Evolutionary conservation across 2,329 filamentous ascomycete genomes (phyloP).

Genomic region (Fusarium sp.): DNA sequence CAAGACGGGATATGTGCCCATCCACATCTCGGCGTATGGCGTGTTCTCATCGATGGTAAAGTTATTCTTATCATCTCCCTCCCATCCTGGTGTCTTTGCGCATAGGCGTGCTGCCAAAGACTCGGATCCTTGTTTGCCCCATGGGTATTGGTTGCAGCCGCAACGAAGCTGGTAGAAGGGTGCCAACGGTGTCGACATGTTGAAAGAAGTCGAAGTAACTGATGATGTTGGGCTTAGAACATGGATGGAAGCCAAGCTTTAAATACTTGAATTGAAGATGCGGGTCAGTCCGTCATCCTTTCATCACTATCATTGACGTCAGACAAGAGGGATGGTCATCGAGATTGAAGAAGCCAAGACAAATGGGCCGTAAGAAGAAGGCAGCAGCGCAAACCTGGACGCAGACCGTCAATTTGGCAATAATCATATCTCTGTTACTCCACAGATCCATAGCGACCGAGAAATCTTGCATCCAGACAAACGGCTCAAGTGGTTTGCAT

Average conservation of each 20-base stretch:
- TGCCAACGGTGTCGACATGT: constrained; percentile 38
- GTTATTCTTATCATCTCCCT: constrained; percentile 44
- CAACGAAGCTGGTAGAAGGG: constrained; percentile 60
- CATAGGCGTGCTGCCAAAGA: constrained; percentile 76
- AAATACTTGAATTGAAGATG: constrained; percentile 7
- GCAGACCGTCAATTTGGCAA: neutral
- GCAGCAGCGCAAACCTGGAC: neutral
- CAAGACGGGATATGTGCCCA: constrained; percentile 79
- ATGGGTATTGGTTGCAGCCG: constrained; percentile 71
- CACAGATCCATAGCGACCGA: neutral
- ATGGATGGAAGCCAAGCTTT: too few relatives aligned
- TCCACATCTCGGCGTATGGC: constrained; percentile 77
- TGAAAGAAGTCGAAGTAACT: neutral
- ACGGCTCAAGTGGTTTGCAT: neutral
- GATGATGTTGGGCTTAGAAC: neutral
- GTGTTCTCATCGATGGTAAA: constrained; percentile 74
- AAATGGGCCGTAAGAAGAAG: neutral
- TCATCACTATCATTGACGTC: constrained; percentile 43
- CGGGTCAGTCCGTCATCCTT: constrained; percentile 30
- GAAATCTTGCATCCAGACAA: neutral
- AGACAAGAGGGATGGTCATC: constrained; percentile 17
- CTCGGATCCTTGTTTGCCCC: constrained; percentile 75
- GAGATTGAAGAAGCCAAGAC: neutral
- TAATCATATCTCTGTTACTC: neutral
- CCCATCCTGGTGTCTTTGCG: constrained; percentile 68